phyloP scores from a whole-genome alignment of 768 basidiomycete genomes.

The Galerina sulciceps region DNA sequence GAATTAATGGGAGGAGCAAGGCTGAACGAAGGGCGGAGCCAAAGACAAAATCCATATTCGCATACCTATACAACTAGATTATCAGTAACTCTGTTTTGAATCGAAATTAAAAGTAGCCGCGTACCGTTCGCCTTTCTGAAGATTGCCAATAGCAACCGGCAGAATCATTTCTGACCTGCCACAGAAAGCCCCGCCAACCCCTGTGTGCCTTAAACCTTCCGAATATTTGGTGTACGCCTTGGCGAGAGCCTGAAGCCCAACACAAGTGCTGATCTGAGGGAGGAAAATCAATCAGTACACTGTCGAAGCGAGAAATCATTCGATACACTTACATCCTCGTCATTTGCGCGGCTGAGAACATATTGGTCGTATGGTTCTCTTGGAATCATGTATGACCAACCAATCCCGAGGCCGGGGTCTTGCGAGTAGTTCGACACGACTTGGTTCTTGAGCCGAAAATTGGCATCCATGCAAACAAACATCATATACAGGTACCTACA shows the following conservation, averaged over 20 bases:
- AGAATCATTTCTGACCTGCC: conserved; percentile 26
- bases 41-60: conserved; percentile 30
- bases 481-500: background rate
- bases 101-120: background rate
- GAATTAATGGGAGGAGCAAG: background rate
- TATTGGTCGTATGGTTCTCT: background rate
- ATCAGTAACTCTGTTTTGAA: background rate
- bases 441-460: conserved; percentile 3
- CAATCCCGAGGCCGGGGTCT: conserved; percentile 1
- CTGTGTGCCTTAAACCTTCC: conserved; percentile 24
- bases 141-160: conserved; percentile 28
- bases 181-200: conserved; percentile 26
- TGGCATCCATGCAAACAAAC: background rate
- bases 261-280: conserved; percentile 29
- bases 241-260: conserved; percentile 28
- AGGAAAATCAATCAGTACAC: background rate
- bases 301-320: background rate
- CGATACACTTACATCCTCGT: conserved; percentile 6
- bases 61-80: conserved; percentile 19
- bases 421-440: conserved; percentile 5
- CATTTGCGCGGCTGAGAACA: background rate
- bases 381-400: conserved; percentile 2
- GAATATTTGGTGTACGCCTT: conserved; percentile 27
- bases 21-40: background rate
- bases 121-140: conserved; percentile 36